Evolutionary conservation across 345 rosid genomes (phyloP).

Genomic region (Corchorus olitorius): DNA sequence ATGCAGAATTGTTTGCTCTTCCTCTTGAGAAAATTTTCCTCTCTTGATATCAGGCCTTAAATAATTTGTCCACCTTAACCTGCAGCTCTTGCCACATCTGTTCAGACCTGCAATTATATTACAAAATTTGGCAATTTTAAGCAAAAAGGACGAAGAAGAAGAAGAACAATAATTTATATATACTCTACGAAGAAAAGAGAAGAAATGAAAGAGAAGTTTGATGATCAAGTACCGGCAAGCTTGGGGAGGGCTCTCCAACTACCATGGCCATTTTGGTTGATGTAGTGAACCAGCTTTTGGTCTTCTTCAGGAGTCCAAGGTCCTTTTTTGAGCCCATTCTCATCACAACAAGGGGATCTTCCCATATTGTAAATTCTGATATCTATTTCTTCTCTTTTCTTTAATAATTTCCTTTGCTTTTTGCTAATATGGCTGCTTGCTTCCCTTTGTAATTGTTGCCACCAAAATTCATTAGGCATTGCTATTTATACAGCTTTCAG

Average conservation of each 20-base stretch:
- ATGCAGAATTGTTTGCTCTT: conserved; percentile 66
- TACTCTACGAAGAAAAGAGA: background rate
- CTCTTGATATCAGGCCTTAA: conserved; percentile 72
- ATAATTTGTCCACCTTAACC: conserved; percentile 73
- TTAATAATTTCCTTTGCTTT: background rate
- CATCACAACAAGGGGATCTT: conserved; percentile 57
- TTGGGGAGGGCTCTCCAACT: conserved; percentile 76
- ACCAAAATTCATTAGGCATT: conserved; percentile 24
- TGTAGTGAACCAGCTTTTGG: conserved; percentile 50
- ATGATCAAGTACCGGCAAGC: conserved; percentile 43
- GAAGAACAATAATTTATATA: background rate
- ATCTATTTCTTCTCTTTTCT: background rate
- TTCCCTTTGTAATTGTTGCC: conserved; percentile 11
- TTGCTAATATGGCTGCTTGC: background rate
- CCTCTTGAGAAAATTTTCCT: conserved; percentile 65
- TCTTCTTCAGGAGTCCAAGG: conserved; percentile 76
- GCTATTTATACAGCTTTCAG: conserved; percentile 30
- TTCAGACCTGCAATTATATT: conserved; percentile 51
- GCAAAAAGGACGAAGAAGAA: no score
- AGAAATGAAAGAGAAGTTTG: background rate
- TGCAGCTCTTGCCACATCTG: conserved; percentile 74
- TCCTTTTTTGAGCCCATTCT: conserved; percentile 65
- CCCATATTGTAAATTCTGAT: no score
- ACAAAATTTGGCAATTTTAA: background rate
- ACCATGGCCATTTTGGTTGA: conserved; percentile 59